Percentiles rank a stretch among this genome's conserved stretches.
Evolutionary conservation across 257 asterid species (phyloP).

Genomic region (Gentiana dahurica): DNA sequence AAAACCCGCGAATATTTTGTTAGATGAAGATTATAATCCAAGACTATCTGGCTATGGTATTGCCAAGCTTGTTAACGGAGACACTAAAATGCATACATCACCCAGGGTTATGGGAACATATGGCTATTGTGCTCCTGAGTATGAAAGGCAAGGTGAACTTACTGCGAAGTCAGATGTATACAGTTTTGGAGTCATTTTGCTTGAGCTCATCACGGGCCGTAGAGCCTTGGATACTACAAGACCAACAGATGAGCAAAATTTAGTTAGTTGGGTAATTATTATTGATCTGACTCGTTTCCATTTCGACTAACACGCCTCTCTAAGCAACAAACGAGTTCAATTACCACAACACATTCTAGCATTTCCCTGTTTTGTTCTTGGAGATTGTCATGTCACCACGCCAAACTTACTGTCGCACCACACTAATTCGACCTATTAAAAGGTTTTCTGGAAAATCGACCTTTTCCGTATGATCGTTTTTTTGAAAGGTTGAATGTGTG

Average conservation of each 20-base stretch:
- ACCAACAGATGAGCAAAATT: slow-evolving; percentile 52
- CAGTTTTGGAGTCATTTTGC: slow-evolving; percentile 65
- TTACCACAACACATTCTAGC: not conserved
- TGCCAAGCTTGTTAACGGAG: slow-evolving; percentile 63
- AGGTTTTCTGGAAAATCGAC: too few relatives aligned
- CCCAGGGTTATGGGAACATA: slow-evolving; percentile 52
- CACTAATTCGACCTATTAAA: too few relatives aligned
- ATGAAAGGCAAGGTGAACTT: slow-evolving; percentile 53
- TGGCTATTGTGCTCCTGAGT: slow-evolving; percentile 84
- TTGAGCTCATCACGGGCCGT: slow-evolving; percentile 80
- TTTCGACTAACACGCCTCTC: not conserved
- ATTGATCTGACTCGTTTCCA: not conserved
- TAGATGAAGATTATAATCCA: slow-evolving; percentile 45
- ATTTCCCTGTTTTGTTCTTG: too few relatives aligned
- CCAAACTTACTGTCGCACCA: too few relatives aligned
- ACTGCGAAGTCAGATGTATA: slow-evolving; percentile 72
- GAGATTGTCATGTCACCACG: too few relatives aligned
- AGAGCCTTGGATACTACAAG: slow-evolving; percentile 48
- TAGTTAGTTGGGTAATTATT: slow-evolving; percentile 64
- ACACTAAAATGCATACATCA: slow-evolving; percentile 32
- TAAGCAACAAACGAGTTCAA: not conserved
- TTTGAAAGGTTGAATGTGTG: too few relatives aligned
- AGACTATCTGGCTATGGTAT: slow-evolving; percentile 75
- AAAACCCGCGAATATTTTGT: slow-evolving; percentile 52
- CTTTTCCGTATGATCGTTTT: too few relatives aligned